Percentiles rank a stretch among this genome's conserved stretches.
Conservation (phyloP, 148 eudicot species). For the Chenopodium album region DNA sequence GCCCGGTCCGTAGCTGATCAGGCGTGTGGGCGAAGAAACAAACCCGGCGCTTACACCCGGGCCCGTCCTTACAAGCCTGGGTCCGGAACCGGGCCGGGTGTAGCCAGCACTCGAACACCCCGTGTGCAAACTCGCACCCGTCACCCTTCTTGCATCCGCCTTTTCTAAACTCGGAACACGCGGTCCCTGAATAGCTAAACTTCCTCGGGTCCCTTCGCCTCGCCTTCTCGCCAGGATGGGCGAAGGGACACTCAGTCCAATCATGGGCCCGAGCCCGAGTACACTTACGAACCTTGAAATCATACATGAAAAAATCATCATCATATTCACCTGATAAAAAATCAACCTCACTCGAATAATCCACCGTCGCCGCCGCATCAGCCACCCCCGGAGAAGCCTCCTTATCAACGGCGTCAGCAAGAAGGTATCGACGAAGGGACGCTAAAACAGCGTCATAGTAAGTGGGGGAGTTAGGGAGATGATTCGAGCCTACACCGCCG, state of each 20-base stretch:
- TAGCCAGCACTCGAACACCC: conserved; percentile 87
- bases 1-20: conserved; percentile 52
- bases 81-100: conserved; percentile 80
- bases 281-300: conserved; percentile 72
- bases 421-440: conserved; percentile 34
- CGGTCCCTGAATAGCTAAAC: conserved; percentile 61
- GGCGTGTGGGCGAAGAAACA: conserved; percentile 84
- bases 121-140: conserved; percentile 69
- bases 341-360: conserved; percentile 26
- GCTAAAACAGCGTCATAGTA: conserved; percentile 31
- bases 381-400: not conserved
- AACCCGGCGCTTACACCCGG: conserved; percentile 52
- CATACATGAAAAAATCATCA: conserved; percentile 69
- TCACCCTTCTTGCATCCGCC: conserved; percentile 68
- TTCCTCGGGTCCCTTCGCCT: conserved; percentile 65
- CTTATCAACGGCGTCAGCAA: conserved; percentile 4
- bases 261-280: conserved; percentile 65
- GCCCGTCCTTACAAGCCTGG: conserved; percentile 76
- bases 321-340: conserved; percentile 32
- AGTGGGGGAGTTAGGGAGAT: conserved; percentile 21
- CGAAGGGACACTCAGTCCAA: conserved; percentile 89
- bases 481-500: not conserved
- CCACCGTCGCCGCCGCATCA: not conserved
- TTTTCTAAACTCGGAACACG: conserved; percentile 70
- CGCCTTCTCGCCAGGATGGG: conserved; percentile 87